phyloP scores from a whole-genome alignment of 1,284 basidiomycete species.

The Mycena sp. region DNA sequence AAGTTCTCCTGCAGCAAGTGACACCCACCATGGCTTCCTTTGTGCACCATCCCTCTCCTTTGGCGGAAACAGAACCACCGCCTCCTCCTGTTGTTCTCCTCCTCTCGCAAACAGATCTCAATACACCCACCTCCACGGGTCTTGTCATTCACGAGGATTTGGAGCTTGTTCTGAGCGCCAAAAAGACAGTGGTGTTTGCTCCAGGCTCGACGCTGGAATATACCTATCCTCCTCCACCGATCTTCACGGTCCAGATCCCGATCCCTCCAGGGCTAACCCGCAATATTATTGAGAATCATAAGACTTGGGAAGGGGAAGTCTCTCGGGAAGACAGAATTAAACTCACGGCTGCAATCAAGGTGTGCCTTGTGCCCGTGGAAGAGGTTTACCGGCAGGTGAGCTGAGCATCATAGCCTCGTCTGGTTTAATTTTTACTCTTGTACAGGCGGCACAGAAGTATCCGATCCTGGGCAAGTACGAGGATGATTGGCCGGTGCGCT shows the following conservation, averaged over 20 bases:
- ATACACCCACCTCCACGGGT: constrained; percentile 2
- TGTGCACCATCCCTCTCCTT: constrained; percentile 8
- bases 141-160: constrained; percentile 28
- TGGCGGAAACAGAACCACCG: constrained; percentile 14
- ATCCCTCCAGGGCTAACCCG: neutral
- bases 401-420: constrained; percentile 1
- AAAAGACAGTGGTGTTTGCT: constrained; percentile 12
- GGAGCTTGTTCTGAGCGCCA: neutral
- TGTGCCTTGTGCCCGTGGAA: neutral
- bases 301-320: neutral
- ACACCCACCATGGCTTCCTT: constrained; percentile 11
- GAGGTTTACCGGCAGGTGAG: constrained; percentile 14
- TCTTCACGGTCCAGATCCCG: neutral
- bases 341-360: constrained; percentile 8
- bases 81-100: constrained; percentile 26
- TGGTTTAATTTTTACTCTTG: constrained; percentile 1
- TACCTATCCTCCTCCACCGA: constrained; percentile 20
- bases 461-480: constrained; percentile 14
- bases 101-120: constrained; percentile 21
- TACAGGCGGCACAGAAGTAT: constrained; percentile 13
- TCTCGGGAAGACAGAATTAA: too few species aligned
- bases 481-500: constrained; percentile 11
- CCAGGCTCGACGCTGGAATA: neutral
- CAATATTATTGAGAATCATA: constrained; percentile 3
- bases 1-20: constrained; percentile 8